phyloP scores from a whole-genome alignment of 2,329 filamentous ascomycete species.

The Botrytis hyacinthi region DNA sequence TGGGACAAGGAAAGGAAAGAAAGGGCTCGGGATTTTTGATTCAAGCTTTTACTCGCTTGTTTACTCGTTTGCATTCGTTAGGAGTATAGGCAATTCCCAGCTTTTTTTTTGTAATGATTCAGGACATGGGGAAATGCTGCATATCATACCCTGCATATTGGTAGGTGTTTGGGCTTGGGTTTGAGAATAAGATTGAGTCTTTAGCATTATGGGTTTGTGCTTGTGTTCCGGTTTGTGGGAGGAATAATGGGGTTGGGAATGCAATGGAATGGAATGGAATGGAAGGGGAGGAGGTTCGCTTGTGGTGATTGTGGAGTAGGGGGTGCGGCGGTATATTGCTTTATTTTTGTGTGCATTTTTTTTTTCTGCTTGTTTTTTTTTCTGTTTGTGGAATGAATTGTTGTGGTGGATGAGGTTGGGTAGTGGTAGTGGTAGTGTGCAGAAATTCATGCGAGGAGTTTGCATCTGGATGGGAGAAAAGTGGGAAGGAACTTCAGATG shows the following conservation, averaged over 20 bases:
- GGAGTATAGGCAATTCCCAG: constrained; percentile 8
- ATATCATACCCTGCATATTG: constrained; percentile 18
- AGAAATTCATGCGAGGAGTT: background rate
- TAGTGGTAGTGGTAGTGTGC: background rate
- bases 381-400: background rate
- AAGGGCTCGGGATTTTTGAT: background rate
- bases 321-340: background rate
- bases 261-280: background rate
- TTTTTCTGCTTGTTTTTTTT: background rate
- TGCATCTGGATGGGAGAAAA: no score
- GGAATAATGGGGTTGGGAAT: background rate
- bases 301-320: background rate
- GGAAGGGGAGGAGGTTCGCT: background rate
- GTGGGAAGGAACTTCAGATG: background rate
- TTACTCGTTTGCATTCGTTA: constrained; percentile 9
- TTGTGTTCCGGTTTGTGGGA: background rate
- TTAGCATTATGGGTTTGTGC: background rate
- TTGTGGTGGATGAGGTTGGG: background rate
- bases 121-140: constrained; percentile 15
- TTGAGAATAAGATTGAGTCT: background rate
- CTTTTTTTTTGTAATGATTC: constrained; percentile 9
- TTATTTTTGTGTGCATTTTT: background rate
- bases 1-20: background rate
- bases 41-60: background rate
- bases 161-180: constrained; percentile 9